These are phyloP conservation scores for Cercospora zeae-maydis DNA, from an alignment of 2,329 filamentous ascomycete genomes.

Conservation along the genomic window DNA sequence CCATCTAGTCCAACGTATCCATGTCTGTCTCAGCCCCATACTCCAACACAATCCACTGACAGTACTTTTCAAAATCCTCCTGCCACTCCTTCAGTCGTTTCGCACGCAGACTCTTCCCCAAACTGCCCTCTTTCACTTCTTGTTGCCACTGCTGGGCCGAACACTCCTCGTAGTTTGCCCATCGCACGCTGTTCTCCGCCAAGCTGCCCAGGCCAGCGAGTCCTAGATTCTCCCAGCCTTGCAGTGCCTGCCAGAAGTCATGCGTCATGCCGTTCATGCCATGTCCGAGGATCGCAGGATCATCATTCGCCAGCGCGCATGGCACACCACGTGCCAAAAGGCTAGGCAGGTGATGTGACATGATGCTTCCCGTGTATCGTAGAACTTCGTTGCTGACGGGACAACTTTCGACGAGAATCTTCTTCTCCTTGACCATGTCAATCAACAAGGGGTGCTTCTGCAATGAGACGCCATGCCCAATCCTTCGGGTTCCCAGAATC, in stretches of 20 bases:
- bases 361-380: slow-evolving; percentile 70
- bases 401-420: slow-evolving; percentile 84
- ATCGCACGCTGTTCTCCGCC: slow-evolving; percentile 88
- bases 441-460: slow-evolving; percentile 89
- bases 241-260: slow-evolving; percentile 90
- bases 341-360: slow-evolving; percentile 76
- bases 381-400: slow-evolving; percentile 89
- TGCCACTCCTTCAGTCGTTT: slow-evolving; percentile 73
- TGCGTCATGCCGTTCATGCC: slow-evolving; percentile 78
- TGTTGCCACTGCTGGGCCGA: slow-evolving; percentile 65
- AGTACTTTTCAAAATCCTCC: slow-evolving; percentile 82
- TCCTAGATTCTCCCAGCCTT: slow-evolving; percentile 88
- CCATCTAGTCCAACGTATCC: slow-evolving; percentile 26
- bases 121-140: slow-evolving; percentile 68
- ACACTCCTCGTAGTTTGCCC: slow-evolving; percentile 85
- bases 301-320: slow-evolving; percentile 84
- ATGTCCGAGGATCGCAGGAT: slow-evolving; percentile 83
- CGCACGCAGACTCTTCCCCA: slow-evolving; percentile 68
- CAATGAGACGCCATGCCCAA: slow-evolving; percentile 83
- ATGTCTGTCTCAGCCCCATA: slow-evolving; percentile 42
- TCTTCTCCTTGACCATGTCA: slow-evolving; percentile 82
- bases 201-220: slow-evolving; percentile 80
- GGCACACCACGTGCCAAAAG: slow-evolving; percentile 79
- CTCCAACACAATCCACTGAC: slow-evolving; percentile 81
- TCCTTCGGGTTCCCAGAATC: slow-evolving; percentile 78